Evolutionary conservation across 768 basidiomycete genomes (phyloP).

Genomic region (Tricholoma bakamatsutake): DNA sequence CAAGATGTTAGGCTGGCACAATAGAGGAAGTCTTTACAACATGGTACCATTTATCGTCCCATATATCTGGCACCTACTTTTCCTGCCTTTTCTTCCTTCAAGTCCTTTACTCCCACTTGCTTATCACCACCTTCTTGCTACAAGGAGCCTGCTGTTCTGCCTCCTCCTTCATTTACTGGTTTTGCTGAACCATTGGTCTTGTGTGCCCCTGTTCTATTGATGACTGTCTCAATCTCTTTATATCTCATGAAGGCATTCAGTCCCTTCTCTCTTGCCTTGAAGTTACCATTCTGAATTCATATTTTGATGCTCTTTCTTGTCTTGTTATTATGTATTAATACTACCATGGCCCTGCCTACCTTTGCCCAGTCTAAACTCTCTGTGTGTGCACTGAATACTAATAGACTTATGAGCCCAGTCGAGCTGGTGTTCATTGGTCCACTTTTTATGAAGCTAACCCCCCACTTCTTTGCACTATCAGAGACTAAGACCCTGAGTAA

Average conservation of each 20-base stretch:
- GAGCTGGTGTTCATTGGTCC: slow-evolving; percentile 1
- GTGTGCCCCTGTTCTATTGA: neutral
- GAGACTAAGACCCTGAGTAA: neutral
- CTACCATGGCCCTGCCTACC: neutral
- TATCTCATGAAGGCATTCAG: neutral
- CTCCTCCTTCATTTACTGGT: neutral
- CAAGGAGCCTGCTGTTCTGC: neutral
- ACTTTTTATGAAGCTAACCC: neutral
- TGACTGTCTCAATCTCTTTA: neutral
- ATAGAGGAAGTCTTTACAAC: neutral
- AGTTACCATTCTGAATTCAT: neutral
- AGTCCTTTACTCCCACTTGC: neutral
- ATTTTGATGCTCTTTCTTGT: neutral
- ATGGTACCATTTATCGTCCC: neutral
- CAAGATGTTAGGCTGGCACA: neutral
- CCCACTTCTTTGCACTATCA: slow-evolving; percentile 1
- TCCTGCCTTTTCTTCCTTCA: neutral
- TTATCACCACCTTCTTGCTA: neutral
- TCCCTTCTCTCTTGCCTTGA: neutral
- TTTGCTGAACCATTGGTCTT: neutral
- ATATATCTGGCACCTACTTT: neutral
- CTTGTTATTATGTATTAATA: neutral
- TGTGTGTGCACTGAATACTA: slow-evolving; percentile 5
- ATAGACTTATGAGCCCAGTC: slow-evolving; percentile 3
- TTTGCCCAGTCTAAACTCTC: neutral